Base-by-base conservation (phyloP, 805 yeast species). In the Jamesozyma hellenica region DNA sequence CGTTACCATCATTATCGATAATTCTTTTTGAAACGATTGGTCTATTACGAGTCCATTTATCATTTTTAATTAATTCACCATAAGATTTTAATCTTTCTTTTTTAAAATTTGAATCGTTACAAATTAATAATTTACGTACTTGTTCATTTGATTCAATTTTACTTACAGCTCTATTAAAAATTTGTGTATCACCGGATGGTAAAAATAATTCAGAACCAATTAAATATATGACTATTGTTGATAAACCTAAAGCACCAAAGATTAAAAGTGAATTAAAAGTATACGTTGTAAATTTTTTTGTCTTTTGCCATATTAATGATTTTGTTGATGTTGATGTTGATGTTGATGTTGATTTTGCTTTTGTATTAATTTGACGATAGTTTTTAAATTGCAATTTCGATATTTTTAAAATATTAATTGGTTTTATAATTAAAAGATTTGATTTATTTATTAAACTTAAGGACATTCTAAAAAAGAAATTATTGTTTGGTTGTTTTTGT, bases 151-250 rank as follows among this genome's bases (percentile, higher is more conserved):
- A 67, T 55, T 88, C 90, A 29, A 86, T 74, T 50, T 83, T 63
- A 11, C 75, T 72, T 26, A 87, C 87, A 2, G 94, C 94, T 50
- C 85, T 74, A 63, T 88, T 87, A 67, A 88, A 88, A 2, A 94
- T 76, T 47, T 81, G 82, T 0, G 95, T 88, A 55, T 88, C 96
- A 18, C 95, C 94, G 1, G 94, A 80, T 9, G 96, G 96, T 35
- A 88, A 72, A 48, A 85, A 76, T 26, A 88, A 64, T 56, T 88
- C 96, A 10, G 80, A 69, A n/a, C 82, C 71, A 17, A 87, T 74
- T 45, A 85, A 70, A 58, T 84, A 88, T 8, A 84, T 67, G 16
- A 87, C 75, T 42, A 79, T 59, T 34, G 78, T 71, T 0, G 90
- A 76, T 8, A 82, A 65, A 13, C 82, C 86, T 2, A 77, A 55